Percentiles rank a stretch among this genome's conserved stretches.
phyloP scores from a whole-genome alignment of 2,329 filamentous ascomycete genomes.

The Passalora sequoiae region DNA sequence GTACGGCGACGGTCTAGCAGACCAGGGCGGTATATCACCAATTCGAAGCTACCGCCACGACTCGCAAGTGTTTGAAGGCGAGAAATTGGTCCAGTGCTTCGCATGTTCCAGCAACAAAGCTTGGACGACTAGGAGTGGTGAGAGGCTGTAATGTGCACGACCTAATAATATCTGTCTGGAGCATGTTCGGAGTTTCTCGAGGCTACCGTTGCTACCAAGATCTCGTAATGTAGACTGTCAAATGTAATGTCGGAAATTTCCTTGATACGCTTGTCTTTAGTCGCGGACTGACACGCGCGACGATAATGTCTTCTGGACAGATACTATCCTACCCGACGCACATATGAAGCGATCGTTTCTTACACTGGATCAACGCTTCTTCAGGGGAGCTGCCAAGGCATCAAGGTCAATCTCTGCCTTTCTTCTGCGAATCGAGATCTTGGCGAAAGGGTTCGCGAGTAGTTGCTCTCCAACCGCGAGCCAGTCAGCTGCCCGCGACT shows the following conservation, averaged over 20 bases:
- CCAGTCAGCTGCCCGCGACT: constrained; percentile 8
- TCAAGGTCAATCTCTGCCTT: constrained; percentile 17
- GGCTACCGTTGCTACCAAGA: no score
- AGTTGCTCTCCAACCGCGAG: constrained; percentile 8
- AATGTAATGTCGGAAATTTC: background rate
- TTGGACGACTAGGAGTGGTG: background rate
- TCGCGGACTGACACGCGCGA: background rate
- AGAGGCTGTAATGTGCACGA: background rate
- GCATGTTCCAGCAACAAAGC: no score
- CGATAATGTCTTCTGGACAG: no score
- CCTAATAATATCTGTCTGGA: background rate
- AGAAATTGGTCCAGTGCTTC: no score
- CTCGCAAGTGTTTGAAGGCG: no score
- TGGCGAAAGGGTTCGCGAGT: constrained; percentile 12
- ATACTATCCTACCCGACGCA: no score
- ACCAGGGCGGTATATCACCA: background rate
- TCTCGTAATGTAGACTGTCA: no score
- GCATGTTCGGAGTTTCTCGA: no score
- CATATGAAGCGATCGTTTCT: no score
- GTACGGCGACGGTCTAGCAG: background rate
- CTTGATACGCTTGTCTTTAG: background rate
- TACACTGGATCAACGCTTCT: no score
- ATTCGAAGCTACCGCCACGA: no score
- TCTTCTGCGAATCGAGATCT: constrained; percentile 13
- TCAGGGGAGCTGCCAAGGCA: no score